These are phyloP conservation scores for Zoysia matrella DNA, from an alignment of 202 grass and related monocot species.

Conservation along the genomic window DNA sequence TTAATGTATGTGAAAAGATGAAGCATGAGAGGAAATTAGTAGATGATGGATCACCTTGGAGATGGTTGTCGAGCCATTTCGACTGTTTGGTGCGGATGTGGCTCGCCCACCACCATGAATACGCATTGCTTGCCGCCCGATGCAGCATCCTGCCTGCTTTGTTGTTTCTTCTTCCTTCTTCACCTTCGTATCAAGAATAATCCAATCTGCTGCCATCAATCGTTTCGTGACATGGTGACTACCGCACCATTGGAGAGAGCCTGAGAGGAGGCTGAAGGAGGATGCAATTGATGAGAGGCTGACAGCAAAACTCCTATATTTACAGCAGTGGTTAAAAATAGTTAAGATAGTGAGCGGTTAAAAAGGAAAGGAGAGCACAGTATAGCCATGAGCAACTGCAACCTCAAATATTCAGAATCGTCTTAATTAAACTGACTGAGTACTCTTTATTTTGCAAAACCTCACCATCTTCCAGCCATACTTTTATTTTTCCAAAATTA, in stretches of 20 bases:
- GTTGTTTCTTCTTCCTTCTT: slow-evolving; percentile 40
- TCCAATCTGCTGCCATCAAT: slow-evolving; percentile 41
- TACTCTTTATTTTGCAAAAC: too few species aligned
- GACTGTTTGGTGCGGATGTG: slow-evolving; percentile 96
- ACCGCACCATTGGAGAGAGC: not conserved
- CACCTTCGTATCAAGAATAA: slow-evolving; percentile 38
- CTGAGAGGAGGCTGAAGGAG: slow-evolving; percentile 44
- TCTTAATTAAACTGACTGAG: not conserved
- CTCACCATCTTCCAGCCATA: too few species aligned
- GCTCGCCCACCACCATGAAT: slow-evolving; percentile 54
- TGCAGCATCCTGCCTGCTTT: slow-evolving; percentile 58
- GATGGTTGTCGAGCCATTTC: slow-evolving; percentile 96
- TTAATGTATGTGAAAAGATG: not conserved
- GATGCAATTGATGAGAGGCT: not conserved
- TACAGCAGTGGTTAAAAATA: not conserved
- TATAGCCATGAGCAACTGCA: not conserved
- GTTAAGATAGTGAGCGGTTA: not conserved
- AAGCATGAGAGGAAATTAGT: not conserved
- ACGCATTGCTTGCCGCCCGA: not conserved
- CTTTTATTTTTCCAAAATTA: too few species aligned
- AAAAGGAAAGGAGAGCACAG: not conserved
- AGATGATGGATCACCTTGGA: slow-evolving; percentile 59
- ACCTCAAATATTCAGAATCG: not conserved
- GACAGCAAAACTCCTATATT: not conserved
- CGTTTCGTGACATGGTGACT: slow-evolving; percentile 21